Base-by-base conservation (phyloP, 2,329 filamentous ascomycete genomes). In the Talaromyces sp. region DNA sequence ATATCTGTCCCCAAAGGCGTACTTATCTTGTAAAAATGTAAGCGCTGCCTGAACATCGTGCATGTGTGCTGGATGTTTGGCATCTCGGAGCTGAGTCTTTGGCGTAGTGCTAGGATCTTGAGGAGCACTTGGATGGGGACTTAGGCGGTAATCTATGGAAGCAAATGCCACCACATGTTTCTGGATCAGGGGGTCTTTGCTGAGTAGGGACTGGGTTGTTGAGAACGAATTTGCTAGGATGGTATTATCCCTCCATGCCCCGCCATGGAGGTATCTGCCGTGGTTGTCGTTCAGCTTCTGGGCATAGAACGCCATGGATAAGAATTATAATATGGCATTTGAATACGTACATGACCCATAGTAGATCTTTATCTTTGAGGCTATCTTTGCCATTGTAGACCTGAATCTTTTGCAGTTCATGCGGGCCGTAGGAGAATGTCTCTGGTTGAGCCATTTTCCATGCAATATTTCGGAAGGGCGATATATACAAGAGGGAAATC, bases 241-340 rank as follows among this genome's bases (percentile, higher is more conserved):
- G 10, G 63, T 66, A 52, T 77, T 77, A 60, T 80, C 78, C 43
- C 78, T 73, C 73, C 78, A 80, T 63, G 77, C 78, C 56, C 78
- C 78, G 43, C 78, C 78, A 63, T 80, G 78, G 59, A 80, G 76
- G 60, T 75, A 78, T 56, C 73, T 75, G 48, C 46, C 15, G 9
- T 31, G 21, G 31, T 21, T 37, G 21, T 31, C 25, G 19, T 58
- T 33, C 31, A 60, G 35, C 53, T 31, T 31, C 40, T n/a, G 17
- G 5, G 3, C 11, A 21, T 46, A 21, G 15, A 25, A 15, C 5
- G 2, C 10, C 4, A 13, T 22, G 40, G 11, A 13, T 13, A 13
- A 3, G 19, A 9, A 17, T 19, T 25, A 22, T 22, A 22, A 5
- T n/a, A 28, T 8, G 4, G 19, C 19, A 35, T 40, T 40, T 33